These are phyloP conservation scores for Xylariaceae sp. DNA, from an alignment of 2,329 filamentous ascomycete genomes.

Conservation along the genomic window DNA sequence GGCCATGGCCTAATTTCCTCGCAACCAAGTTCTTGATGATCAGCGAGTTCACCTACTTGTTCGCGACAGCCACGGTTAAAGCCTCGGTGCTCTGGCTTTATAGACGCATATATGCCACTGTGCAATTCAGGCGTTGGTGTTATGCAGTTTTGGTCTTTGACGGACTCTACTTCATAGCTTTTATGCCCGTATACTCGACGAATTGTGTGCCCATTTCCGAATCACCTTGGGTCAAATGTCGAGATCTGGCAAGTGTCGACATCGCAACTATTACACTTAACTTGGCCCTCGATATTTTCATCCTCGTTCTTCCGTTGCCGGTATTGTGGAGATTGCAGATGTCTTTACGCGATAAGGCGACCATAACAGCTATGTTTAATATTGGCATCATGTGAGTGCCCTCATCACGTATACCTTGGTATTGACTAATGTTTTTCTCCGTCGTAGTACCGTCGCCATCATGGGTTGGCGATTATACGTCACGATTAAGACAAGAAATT, in stretches of 20 bases:
- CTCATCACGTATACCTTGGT: neutral
- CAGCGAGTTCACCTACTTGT: conserved; percentile 28
- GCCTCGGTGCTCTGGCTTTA: conserved; percentile 32
- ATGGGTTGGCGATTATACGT: conserved; percentile 36
- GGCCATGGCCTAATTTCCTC: too few species aligned
- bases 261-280: conserved; percentile 25
- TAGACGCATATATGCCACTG: conserved; percentile 28
- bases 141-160: conserved; percentile 24
- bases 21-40: conserved; percentile 20
- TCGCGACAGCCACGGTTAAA: conserved; percentile 27
- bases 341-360: conserved; percentile 34
- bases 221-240: conserved; percentile 34
- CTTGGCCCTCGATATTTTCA: conserved; percentile 29
- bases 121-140: conserved; percentile 24
- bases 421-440: neutral
- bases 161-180: conserved; percentile 25
- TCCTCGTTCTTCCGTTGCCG: conserved; percentile 39
- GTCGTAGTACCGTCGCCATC: conserved; percentile 33
- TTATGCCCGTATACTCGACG: conserved; percentile 30
- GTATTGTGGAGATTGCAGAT: conserved; percentile 42
- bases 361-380: conserved; percentile 30
- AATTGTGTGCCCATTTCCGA: conserved; percentile 30
- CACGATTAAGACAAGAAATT: conserved; percentile 19
- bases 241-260: conserved; percentile 25
- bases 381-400: conserved; percentile 30